Evolutionary conservation across 2,329 filamentous ascomycete species (phyloP).

Genomic region (Penicillium digitatum): DNA sequence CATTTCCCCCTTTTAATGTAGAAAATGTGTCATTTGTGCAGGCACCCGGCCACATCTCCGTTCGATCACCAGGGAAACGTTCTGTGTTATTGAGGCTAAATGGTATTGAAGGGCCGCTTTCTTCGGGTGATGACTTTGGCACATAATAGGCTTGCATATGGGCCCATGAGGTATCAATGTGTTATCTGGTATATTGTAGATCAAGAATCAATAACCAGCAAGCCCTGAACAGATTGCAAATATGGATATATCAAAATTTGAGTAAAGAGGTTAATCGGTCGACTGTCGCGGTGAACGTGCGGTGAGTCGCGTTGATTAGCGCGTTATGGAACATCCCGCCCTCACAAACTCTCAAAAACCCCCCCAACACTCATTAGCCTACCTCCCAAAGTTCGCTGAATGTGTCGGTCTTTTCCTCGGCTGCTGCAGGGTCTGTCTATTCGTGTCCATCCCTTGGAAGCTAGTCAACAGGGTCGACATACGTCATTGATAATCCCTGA

Average conservation of each 20-base stretch:
- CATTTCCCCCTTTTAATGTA: too few species aligned
- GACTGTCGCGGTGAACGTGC: background rate
- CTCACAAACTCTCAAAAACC: background rate
- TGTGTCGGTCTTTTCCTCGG: conserved; percentile 27
- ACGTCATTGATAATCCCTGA: conserved; percentile 26
- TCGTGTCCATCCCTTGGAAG: conserved; percentile 31
- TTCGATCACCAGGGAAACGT: too few species aligned
- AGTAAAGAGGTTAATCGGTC: background rate
- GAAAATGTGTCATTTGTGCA: background rate
- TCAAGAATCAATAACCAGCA: background rate
- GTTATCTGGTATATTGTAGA: background rate
- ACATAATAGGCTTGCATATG: background rate
- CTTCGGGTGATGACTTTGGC: background rate
- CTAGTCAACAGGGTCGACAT: conserved; percentile 28
- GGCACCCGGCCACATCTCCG: too few species aligned
- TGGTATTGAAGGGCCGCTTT: background rate
- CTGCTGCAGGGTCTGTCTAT: conserved; percentile 25
- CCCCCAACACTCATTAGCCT: background rate
- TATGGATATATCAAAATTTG: background rate
- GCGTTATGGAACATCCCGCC: conserved; percentile 8
- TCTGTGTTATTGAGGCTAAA: too few species aligned
- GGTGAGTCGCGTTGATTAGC: conserved; percentile 12
- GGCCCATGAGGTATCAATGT: background rate
- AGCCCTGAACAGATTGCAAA: background rate
- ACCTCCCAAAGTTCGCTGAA: conserved; percentile 25